Conservation (phyloP, 1,284 basidiomycete species). For the Xerocomus amazonicus region DNA sequence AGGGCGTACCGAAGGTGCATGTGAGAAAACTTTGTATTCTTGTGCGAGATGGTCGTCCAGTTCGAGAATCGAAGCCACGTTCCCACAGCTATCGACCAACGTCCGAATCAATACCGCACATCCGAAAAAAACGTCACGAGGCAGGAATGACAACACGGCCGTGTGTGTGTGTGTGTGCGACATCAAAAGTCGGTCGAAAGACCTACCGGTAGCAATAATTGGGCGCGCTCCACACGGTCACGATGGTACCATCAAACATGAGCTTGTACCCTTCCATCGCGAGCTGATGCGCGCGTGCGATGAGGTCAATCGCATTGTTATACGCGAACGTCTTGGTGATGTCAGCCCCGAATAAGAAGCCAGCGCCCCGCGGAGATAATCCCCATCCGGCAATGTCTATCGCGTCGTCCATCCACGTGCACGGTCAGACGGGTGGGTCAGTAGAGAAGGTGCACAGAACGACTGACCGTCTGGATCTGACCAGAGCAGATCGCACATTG, state of each 20-base stretch:
- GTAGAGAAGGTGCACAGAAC: no score
- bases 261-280: constrained; percentile 99
- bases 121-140: no score
- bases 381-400: constrained; percentile 93
- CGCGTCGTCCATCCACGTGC: no score
- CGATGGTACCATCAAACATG: constrained; percentile 95
- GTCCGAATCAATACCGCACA: no score
- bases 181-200: no score
- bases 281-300: constrained; percentile 95
- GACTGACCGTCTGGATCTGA: constrained; percentile 92
- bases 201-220: constrained; percentile 94
- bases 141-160: no score
- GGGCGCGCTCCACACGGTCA: constrained; percentile 98
- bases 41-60: constrained; percentile 88
- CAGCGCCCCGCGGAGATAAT: constrained; percentile 93
- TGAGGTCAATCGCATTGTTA: constrained; percentile 89
- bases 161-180: no score
- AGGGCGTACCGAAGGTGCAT: constrained; percentile 60
- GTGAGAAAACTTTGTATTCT: constrained; percentile 87
- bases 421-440: no score
- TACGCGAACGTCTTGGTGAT: constrained; percentile 89
- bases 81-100: constrained; percentile 92
- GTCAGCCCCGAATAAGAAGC: constrained; percentile 92
- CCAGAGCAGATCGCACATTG: constrained; percentile 99
- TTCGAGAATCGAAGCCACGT: constrained; percentile 90